These are phyloP conservation scores for Chamaecyparis obtusa DNA, from an alignment of 75 land plant genomes.

Conservation along the genomic window DNA sequence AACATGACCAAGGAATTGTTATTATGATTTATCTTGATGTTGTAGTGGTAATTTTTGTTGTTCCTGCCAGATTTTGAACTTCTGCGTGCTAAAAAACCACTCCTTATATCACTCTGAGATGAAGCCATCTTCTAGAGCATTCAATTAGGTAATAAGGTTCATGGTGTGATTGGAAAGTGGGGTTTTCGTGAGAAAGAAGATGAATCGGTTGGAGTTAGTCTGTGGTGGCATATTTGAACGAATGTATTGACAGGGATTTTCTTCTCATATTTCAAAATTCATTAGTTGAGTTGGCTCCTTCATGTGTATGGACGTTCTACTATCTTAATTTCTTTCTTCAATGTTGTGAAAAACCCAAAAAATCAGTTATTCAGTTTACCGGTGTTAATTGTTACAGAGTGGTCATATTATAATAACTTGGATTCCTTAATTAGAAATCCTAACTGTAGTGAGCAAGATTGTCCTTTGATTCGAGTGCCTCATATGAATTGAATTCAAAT, in stretches of 20 bases:
- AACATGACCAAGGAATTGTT: background rate
- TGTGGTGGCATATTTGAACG: background rate
- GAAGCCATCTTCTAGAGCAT: conserved; percentile 1
- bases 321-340: background rate
- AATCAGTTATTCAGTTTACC: background rate
- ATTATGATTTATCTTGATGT: background rate
- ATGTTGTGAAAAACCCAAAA: background rate
- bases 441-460: no score
- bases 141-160: background rate
- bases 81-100: background rate
- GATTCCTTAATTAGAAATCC: no score
- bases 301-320: background rate
- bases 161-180: background rate
- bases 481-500: no score
- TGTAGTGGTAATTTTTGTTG: background rate
- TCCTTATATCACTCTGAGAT: background rate
- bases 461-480: no score
- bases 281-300: background rate
- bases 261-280: background rate
- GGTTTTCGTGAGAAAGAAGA: conserved; percentile 3
- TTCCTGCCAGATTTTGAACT: background rate
- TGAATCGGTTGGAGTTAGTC: conserved; percentile 8
- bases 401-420: background rate
- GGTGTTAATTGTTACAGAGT: background rate
- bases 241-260: background rate